These are phyloP conservation scores for Talaromyces sp. DNA, from an alignment of 2,329 filamentous ascomycete genomes.

Conservation along the genomic window DNA sequence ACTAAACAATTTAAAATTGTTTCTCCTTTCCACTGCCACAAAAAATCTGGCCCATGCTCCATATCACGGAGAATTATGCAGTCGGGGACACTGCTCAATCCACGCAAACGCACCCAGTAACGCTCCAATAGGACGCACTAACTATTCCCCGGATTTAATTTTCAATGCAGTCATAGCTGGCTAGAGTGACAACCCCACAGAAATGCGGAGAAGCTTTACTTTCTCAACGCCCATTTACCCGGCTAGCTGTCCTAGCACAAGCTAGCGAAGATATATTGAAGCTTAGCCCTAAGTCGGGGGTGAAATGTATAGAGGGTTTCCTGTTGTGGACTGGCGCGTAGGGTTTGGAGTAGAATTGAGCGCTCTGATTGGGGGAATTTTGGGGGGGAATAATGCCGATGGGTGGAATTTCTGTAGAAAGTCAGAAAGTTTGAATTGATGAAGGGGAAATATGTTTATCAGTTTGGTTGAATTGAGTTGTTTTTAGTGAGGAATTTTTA, in stretches of 20 bases:
- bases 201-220: slow-evolving; percentile 10
- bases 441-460: neutral
- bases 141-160: neutral
- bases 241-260: neutral
- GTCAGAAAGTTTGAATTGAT: neutral
- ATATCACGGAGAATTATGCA: slow-evolving; percentile 7
- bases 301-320: neutral
- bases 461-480: neutral
- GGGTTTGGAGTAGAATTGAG: neutral
- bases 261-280: neutral
- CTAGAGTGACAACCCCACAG: neutral
- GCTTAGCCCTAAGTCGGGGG: neutral
- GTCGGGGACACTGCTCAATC: neutral
- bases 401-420: slow-evolving; percentile 9
- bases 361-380: slow-evolving; percentile 16
- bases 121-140: neutral
- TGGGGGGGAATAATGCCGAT: slow-evolving; percentile 12
- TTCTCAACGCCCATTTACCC: neutral
- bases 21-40: neutral
- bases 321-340: slow-evolving; percentile 5
- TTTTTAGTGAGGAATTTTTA: neutral
- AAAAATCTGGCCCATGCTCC: neutral
- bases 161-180: neutral
- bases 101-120: neutral
- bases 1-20: neutral